Evolutionary conservation across 2,329 filamentous ascomycete genomes (phyloP).

Genomic region (Clarireedia homoeocarpa): DNA sequence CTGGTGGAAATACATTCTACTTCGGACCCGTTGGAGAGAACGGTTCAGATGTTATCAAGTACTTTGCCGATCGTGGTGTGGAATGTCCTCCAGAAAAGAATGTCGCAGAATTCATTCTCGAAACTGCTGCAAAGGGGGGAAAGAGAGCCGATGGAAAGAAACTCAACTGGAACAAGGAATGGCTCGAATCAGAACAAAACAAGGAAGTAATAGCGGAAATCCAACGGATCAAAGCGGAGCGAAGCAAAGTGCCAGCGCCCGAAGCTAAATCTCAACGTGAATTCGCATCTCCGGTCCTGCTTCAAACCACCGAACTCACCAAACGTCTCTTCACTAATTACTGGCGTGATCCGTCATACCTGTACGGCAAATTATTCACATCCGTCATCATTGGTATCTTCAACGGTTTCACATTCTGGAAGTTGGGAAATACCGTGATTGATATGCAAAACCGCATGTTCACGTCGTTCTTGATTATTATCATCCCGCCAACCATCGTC

Average conservation of each 20-base stretch:
- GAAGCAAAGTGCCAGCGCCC: slow-evolving; percentile 31
- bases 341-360: slow-evolving; percentile 69
- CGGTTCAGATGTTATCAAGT: slow-evolving; percentile 55
- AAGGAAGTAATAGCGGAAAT: slow-evolving; percentile 56
- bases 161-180: slow-evolving; percentile 70
- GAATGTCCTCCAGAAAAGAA: slow-evolving; percentile 60
- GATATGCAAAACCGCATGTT: slow-evolving; percentile 77
- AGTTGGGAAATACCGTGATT: slow-evolving; percentile 54
- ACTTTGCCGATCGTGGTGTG: slow-evolving; percentile 59
- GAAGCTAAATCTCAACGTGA: slow-evolving; percentile 38
- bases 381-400: slow-evolving; percentile 66
- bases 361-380: slow-evolving; percentile 70
- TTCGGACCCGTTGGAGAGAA: slow-evolving; percentile 66
- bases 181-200: slow-evolving; percentile 58
- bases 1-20: slow-evolving; percentile 61
- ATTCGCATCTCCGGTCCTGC: slow-evolving; percentile 56
- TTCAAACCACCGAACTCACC: slow-evolving; percentile 59
- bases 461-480: slow-evolving; percentile 56
- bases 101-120: slow-evolving; percentile 58
- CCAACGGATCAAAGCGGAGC: slow-evolving; percentile 33
- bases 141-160: slow-evolving; percentile 41
- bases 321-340: slow-evolving; percentile 64
- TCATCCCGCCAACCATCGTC: slow-evolving; percentile 60
- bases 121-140: slow-evolving; percentile 51
- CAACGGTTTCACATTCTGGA: slow-evolving; percentile 73